phyloP scores from a whole-genome alignment of 192 early-diverging fungal genomes.

The Phlyctochytrium arcticum region DNA sequence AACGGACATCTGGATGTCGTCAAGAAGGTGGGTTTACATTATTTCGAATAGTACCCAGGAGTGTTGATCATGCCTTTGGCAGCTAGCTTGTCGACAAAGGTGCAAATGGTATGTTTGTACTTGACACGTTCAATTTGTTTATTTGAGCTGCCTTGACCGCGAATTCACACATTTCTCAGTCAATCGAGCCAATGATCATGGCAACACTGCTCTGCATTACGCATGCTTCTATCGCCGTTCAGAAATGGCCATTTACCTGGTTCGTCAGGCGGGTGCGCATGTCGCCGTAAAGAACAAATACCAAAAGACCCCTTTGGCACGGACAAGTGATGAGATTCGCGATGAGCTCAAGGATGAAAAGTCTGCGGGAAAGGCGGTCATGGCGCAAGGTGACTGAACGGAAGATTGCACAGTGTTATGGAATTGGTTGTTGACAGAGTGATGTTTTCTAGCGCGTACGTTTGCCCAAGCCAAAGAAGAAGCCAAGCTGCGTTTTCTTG shows the following conservation, averaged over 20 bases:
- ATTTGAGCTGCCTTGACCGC: not conserved
- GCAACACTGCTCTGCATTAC: constrained; percentile 58
- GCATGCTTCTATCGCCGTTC: constrained; percentile 45
- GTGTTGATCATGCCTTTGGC: not conserved
- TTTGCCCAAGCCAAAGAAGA: constrained; percentile 30
- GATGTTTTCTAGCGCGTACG: constrained; percentile 22
- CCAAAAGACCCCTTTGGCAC: constrained; percentile 27
- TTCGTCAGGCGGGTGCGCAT: constrained; percentile 17
- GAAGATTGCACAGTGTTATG: not conserved
- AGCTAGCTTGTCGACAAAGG: constrained; percentile 12
- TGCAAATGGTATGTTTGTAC: constrained; percentile 14
- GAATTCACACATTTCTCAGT: constrained; percentile 25
- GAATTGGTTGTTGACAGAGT: too few species aligned
- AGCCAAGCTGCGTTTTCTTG: constrained; percentile 30
- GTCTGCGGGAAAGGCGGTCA: constrained; percentile 1
- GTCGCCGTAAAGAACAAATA: constrained; percentile 44
- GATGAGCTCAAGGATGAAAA: constrained; percentile 13
- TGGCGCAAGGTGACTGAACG: constrained; percentile 2
- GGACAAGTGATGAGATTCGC: constrained; percentile 32
- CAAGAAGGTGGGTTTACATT: constrained; percentile 30
- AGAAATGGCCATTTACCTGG: constrained; percentile 30
- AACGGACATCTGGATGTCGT: constrained; percentile 30
- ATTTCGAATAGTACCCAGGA: not conserved
- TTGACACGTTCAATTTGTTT: too few species aligned
- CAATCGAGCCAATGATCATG: constrained; percentile 53